Evolutionary conservation across 2,329 filamentous ascomycete genomes (phyloP).

Genomic region (Gremmenia infestans): DNA sequence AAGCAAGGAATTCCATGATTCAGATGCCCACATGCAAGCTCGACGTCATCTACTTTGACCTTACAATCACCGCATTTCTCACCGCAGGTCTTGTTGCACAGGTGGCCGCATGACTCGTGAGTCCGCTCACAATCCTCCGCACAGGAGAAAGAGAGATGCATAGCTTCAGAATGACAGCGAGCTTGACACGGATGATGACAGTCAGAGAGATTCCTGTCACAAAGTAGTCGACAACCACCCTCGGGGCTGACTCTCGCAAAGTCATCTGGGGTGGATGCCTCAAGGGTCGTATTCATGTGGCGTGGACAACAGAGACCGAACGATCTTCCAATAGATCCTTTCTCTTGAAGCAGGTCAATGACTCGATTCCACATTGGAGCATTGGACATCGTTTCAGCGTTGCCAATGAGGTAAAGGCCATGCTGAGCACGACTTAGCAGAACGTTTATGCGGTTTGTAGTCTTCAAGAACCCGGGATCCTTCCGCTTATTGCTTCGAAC

Average conservation of each 20-base stretch:
- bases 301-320: constrained; percentile 56
- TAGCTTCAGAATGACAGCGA: not conserved
- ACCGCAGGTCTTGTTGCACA: constrained; percentile 1
- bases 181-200: not conserved
- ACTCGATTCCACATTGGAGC: constrained; percentile 62
- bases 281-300: constrained; percentile 44
- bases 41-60: not conserved
- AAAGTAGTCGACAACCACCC: not conserved
- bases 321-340: constrained; percentile 42
- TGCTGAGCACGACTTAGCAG: constrained; percentile 62
- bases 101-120: not conserved
- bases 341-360: constrained; percentile 43
- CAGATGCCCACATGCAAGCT: not conserved
- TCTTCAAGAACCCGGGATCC: constrained; percentile 61
- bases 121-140: not conserved
- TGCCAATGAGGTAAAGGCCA: constrained; percentile 68
- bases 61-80: not conserved
- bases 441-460: constrained; percentile 65
- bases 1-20: not conserved
- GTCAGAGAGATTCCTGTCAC: not conserved
- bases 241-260: constrained; percentile 3
- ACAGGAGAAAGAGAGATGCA: not conserved
- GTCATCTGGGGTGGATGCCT: constrained; percentile 7
- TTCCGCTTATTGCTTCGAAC: constrained; percentile 60
- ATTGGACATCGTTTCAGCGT: constrained; percentile 50